Evolutionary conservation across 257 asterid genomes (phyloP).

Genomic region (Capsicum baccatum): DNA sequence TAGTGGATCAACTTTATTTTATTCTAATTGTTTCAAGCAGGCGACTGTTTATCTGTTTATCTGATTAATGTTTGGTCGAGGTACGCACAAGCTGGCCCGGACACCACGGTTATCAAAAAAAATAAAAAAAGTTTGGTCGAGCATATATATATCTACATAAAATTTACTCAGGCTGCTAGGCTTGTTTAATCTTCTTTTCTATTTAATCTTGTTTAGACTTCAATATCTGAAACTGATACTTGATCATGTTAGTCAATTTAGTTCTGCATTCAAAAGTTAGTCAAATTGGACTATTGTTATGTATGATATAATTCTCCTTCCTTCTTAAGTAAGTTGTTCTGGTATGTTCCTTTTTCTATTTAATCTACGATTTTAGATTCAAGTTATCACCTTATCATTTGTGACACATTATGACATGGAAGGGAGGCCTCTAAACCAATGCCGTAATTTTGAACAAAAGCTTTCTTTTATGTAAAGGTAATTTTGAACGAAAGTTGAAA

Average conservation of each 20-base stretch:
- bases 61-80: background rate
- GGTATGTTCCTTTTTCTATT: background rate
- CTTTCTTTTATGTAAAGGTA: background rate
- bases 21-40: background rate
- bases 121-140: background rate
- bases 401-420: conserved; percentile 22
- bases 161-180: background rate
- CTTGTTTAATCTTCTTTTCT: background rate
- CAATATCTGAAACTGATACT: background rate
- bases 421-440: background rate
- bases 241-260: background rate
- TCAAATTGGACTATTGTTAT: background rate
- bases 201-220: background rate
- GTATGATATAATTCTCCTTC: background rate
- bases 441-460: background rate
- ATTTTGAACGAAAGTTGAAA: background rate
- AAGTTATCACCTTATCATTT: conserved; percentile 3
- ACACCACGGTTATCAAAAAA: too few species aligned
- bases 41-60: background rate
- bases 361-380: conserved; percentile 8
- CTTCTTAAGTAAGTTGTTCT: background rate
- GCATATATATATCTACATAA: background rate
- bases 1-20: background rate
- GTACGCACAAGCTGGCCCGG: too few species aligned
- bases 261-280: background rate